Percentiles rank a stretch among this genome's conserved stretches.
These are phyloP conservation scores for Primulina tabacum DNA, from an alignment of 257 asterid species.

Conservation along the genomic window DNA sequence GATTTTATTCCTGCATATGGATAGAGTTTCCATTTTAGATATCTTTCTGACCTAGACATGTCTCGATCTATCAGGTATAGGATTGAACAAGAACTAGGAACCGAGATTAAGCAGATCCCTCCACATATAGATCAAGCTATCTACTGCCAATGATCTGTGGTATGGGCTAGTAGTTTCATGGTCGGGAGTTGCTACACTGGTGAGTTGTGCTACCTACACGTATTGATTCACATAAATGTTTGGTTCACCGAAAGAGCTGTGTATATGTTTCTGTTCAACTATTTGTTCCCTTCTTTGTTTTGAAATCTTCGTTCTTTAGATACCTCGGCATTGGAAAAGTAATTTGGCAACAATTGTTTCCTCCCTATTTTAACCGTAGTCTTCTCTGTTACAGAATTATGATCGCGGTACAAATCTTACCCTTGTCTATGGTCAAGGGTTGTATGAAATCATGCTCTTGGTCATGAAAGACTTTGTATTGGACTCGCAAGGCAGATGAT, in stretches of 20 bases:
- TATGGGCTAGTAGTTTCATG: conserved; percentile 16
- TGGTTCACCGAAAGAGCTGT: background rate
- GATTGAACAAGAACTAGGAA: conserved; percentile 83
- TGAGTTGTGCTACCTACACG: conserved; percentile 22
- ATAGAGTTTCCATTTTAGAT: background rate
- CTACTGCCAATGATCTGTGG: conserved; percentile 49
- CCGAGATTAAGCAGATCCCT: conserved; percentile 85
- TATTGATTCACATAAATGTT: background rate
- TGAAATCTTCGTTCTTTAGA: background rate
- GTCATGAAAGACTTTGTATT: conserved; percentile 23
- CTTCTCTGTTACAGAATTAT: conserved; percentile 24
- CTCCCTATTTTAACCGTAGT: background rate
- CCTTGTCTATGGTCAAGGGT: background rate
- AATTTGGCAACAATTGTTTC: background rate
- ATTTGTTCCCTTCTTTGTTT: background rate
- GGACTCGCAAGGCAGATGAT: conserved; percentile 21
- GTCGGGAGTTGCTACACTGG: conserved; percentile 27
- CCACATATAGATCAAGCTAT: conserved; percentile 78
- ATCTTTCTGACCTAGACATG: background rate
- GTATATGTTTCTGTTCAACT: background rate
- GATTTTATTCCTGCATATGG: conserved; percentile 5
- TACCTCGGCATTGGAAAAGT: background rate
- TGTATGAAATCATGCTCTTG: conserved; percentile 19
- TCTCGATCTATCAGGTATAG: conserved; percentile 44
- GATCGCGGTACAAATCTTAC: conserved; percentile 6